Conservation (phyloP, 2,329 filamentous ascomycete species). For the Cytospora schulzeri region DNA sequence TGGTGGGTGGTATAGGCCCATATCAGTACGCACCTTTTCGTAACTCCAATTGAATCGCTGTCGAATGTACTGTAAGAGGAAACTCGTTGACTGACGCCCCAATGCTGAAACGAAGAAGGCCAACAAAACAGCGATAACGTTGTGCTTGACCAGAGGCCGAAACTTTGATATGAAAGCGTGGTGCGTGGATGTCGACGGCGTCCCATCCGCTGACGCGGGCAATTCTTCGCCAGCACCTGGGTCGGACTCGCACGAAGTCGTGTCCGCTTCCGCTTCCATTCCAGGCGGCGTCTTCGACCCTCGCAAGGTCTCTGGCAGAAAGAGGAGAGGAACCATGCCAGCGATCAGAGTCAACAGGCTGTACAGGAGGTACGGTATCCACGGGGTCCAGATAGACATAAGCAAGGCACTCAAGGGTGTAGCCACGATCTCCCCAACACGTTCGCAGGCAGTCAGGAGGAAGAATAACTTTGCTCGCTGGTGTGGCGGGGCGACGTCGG, state of each 20-base stretch:
- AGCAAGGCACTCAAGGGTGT: constrained; percentile 13
- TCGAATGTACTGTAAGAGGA: constrained; percentile 10
- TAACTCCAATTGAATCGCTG: constrained; percentile 10
- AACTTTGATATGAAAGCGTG: neutral
- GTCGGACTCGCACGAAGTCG: neutral
- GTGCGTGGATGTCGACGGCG: neutral
- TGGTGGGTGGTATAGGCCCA: neutral
- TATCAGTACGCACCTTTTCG: constrained; percentile 10
- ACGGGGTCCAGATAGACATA: constrained; percentile 5
- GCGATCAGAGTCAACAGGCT: neutral
- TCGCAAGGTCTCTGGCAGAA: constrained; percentile 11
- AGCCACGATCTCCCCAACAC: constrained; percentile 1
- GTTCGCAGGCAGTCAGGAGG: constrained; percentile 6
- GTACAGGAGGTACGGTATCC: constrained; percentile 14
- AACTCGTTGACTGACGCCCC: constrained; percentile 14
- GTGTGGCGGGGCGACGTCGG: constrained; percentile 6
- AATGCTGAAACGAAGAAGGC: constrained; percentile 15
- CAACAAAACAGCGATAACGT: constrained; percentile 5
- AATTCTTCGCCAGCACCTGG: neutral
- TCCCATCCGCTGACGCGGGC: neutral
- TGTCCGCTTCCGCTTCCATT: neutral
- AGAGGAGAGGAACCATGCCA: constrained; percentile 1
- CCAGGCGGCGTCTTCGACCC: neutral
- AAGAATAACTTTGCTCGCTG: constrained; percentile 11
- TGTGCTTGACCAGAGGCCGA: constrained; percentile 9